A percentile compares a stretch with the other conserved stretches of the same genome.
These are phyloP conservation scores for Stagonosporopsis tanaceti DNA, from an alignment of 2,329 filamentous ascomycete genomes.

Conservation along the genomic window DNA sequence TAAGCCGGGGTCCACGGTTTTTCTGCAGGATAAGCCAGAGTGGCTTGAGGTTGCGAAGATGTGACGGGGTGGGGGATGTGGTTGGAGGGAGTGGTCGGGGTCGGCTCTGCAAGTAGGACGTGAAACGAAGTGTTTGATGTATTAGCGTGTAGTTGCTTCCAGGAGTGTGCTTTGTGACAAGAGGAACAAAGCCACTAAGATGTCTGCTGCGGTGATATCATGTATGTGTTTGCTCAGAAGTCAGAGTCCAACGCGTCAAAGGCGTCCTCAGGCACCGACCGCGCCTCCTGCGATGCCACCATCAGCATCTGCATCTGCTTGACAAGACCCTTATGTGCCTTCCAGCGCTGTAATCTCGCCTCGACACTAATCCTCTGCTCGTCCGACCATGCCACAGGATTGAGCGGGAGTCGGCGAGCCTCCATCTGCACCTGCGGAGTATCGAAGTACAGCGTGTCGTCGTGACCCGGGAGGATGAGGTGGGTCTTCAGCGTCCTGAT, in stretches of 20 bases:
- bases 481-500: conserved; percentile 28
- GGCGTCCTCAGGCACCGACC: conserved; percentile 35
- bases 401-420: conserved; percentile 11
- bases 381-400: conserved; percentile 39
- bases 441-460: background rate
- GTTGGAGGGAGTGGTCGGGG: too few species aligned
- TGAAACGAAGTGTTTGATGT: background rate
- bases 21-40: conserved; percentile 29
- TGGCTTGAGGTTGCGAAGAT: conserved; percentile 31
- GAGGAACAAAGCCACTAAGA: background rate
- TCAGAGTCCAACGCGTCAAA: conserved; percentile 36
- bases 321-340: conserved; percentile 25
- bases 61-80: background rate
- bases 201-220: background rate
- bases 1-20: conserved; percentile 24
- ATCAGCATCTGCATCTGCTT: conserved; percentile 31
- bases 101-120: background rate
- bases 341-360: conserved; percentile 33
- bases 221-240: conserved; percentile 7
- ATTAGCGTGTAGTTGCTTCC: background rate
- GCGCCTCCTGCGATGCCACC: conserved; percentile 27
- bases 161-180: background rate
- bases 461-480: conserved; percentile 19
- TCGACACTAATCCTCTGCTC: conserved; percentile 21
- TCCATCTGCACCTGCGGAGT: background rate